Evolutionary conservation across 2,329 filamentous ascomycete genomes (phyloP).

Genomic region (Aciculosporium take): DNA sequence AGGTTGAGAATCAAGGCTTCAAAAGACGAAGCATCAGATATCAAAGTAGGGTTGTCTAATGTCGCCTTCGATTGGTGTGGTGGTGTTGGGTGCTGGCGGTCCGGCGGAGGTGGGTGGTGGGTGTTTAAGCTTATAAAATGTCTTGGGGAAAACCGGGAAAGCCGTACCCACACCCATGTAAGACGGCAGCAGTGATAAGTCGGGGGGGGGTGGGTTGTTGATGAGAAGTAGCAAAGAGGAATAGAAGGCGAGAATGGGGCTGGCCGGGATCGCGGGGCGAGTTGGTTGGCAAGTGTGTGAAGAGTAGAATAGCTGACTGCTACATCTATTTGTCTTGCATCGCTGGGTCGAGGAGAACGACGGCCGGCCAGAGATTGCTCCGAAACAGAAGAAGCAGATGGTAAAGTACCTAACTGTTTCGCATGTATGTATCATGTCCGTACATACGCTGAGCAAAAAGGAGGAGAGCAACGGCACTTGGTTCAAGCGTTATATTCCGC

Average conservation of each 20-base stretch:
- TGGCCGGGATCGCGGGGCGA: neutral
- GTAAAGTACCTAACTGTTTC: neutral
- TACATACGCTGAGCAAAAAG: neutral
- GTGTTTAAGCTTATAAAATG: neutral
- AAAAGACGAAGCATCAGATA: too few relatives aligned
- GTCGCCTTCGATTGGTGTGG: neutral
- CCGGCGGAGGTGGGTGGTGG: too few relatives aligned
- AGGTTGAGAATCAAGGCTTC: neutral
- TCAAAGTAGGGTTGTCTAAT: neutral
- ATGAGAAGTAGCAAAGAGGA: neutral
- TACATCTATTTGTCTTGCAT: neutral
- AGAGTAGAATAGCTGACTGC: neutral
- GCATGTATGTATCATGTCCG: neutral
- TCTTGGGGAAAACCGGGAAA: neutral
- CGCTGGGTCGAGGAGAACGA: neutral
- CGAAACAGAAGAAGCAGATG: neutral
- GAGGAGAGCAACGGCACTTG: neutral
- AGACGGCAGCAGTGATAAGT: too few relatives aligned
- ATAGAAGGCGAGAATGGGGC: neutral
- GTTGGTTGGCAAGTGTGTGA: neutral
- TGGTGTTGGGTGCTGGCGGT: neutral
- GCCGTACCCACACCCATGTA: neutral
- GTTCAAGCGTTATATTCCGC: conserved; percentile 1
- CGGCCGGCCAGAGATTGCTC: neutral
- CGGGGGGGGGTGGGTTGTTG: too few relatives aligned